Conservation (phyloP, 2,329 filamentous ascomycete species). For the Bisporella sp. region DNA sequence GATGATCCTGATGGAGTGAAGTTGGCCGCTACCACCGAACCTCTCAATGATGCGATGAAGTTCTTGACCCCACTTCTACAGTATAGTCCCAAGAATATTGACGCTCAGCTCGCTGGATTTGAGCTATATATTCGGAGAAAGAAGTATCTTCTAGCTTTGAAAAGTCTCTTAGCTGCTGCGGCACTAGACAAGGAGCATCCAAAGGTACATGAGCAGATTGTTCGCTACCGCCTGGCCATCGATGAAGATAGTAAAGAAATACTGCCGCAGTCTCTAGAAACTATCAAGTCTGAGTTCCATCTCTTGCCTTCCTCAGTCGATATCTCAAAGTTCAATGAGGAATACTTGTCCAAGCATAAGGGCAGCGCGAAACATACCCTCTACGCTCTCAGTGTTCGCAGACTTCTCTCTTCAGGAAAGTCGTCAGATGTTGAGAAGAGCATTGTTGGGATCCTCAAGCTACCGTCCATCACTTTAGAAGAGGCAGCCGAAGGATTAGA, state of each 20-base stretch:
- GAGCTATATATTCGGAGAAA: conserved; percentile 81
- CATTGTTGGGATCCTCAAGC: conserved; percentile 50
- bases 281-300: conserved; percentile 63
- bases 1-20: conserved; percentile 78
- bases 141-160: conserved; percentile 82
- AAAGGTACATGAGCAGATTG: conserved; percentile 67
- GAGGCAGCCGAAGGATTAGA: conserved; percentile 50
- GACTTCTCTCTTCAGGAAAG: conserved; percentile 49
- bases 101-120: conserved; percentile 79
- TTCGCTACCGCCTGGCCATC: conserved; percentile 60
- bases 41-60: conserved; percentile 80
- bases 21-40: conserved; percentile 73
- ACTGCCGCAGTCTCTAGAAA: conserved; percentile 56
- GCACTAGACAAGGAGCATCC: conserved; percentile 63
- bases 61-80: conserved; percentile 78
- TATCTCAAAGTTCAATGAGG: conserved; percentile 57
- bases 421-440: conserved; percentile 52
- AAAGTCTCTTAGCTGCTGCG: conserved; percentile 71
- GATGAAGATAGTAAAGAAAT: conserved; percentile 52
- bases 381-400: conserved; percentile 53
- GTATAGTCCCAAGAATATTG: conserved; percentile 71
- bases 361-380: conserved; percentile 56
- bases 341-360: conserved; percentile 56
- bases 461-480: conserved; percentile 42
- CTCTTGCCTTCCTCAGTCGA: conserved; percentile 50